Base-by-base conservation (phyloP, 148 eudicot species). In the Arbutus unedo region DNA sequence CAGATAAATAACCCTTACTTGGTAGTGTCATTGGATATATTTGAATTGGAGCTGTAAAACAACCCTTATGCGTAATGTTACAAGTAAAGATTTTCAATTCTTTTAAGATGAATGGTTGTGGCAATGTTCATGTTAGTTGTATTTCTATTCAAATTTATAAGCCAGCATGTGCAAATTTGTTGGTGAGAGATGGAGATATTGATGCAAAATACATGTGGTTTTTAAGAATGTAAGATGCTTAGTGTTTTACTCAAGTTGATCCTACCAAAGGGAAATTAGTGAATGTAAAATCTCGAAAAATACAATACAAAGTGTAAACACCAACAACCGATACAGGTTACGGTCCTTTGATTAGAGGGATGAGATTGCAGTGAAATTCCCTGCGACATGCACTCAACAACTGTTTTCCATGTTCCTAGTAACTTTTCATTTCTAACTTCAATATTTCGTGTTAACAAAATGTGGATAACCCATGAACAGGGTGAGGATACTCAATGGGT, bases 401-500 rank as follows among this genome's bases (percentile, higher is more conserved):
- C 47, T 68, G 8, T 41, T 68, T 68, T 68, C 47, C 74, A 68
- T 68, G 74, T 15, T 68, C 47, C 8, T 0, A 68, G 74, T 4
- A 38, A 68, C 74, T 38, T 38, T 68, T 14, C 73, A 11, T 68
- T 16, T 6, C 72, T 62, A 13, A 13, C 18, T 18, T 68, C 19
- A 14, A 10, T 0, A 14, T 38, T 67, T 41, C 48, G 16, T 66
- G 23, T 41, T 38, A 70, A 50, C 54, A 50, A 19, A 73, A 9
- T 25, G 23, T 0, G 23, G 76, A 74, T 31, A 0, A 47, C 25
- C 4, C 10, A 15, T 53, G 2, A 38, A 31, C 83, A 96, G 99
- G 94, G 99, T 44, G 92, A 91, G 87, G 95, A 94, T 84, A 83
- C 82, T 81, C 91, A 90, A 81, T 93, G 95, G 99, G 93, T 96